Conservation (phyloP, 169 alveolate species). For the Gregarina niphandrodes region DNA sequence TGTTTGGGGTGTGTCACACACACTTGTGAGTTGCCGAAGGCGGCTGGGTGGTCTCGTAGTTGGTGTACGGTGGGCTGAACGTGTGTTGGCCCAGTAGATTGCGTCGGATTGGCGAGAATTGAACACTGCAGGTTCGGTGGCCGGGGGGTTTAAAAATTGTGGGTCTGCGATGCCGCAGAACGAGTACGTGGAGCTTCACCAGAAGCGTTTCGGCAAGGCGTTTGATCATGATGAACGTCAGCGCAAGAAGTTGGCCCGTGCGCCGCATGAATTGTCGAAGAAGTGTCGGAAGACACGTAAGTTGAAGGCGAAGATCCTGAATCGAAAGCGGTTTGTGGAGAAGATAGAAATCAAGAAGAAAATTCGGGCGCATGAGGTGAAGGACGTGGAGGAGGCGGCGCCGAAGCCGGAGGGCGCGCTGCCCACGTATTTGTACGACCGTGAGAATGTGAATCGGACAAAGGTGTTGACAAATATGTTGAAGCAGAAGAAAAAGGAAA, state of each 20-base stretch:
- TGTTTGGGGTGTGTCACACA: too few relatives aligned
- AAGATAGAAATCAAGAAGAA: conserved; percentile 81
- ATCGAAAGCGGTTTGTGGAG: conserved; percentile 85
- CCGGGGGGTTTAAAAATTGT: neutral
- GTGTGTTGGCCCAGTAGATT: too few relatives aligned
- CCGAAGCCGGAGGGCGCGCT: conserved; percentile 78
- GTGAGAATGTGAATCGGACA: conserved; percentile 78
- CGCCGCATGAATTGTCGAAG: conserved; percentile 62
- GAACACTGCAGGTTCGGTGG: too few relatives aligned
- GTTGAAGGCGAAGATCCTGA: conserved; percentile 80
- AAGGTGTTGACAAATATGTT: conserved; percentile 81
- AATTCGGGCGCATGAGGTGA: conserved; percentile 57
- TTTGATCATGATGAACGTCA: conserved; percentile 66
- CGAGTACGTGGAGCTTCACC: conserved; percentile 80
- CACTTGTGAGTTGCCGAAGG: too few relatives aligned
- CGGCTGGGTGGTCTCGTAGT: too few relatives aligned
- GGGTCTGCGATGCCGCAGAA: conserved; percentile 75
- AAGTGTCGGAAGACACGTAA: conserved; percentile 78
- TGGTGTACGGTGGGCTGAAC: too few relatives aligned
- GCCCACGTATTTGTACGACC: conserved; percentile 91
- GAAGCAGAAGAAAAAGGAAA: conserved; percentile 91
- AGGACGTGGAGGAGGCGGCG: conserved; percentile 49
- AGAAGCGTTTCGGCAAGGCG: conserved; percentile 77
- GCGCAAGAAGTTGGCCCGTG: conserved; percentile 78
- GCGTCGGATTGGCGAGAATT: too few relatives aligned